Base-by-base conservation (phyloP, 2,329 filamentous ascomycete species). In the Hymenoscyphus fraxineus region DNA sequence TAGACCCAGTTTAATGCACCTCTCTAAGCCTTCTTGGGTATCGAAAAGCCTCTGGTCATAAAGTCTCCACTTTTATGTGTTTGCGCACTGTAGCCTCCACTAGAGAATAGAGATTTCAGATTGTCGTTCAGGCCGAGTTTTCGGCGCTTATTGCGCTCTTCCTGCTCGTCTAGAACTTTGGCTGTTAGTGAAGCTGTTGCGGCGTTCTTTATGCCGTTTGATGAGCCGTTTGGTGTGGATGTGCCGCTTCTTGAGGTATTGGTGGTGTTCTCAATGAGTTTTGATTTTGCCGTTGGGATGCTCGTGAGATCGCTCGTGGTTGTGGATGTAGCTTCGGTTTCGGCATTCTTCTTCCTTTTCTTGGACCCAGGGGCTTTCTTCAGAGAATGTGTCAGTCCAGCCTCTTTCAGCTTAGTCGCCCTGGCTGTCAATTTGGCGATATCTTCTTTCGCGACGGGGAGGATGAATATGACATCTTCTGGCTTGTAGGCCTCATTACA, bases 81-180 rank as follows among this genome's bases (percentile, higher is more conserved):
- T 15, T 77, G 75, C 16, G 76, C 73, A 56, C 77, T 77, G 58
- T 79, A 79, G 2, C 75, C 75, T 4, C 73, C 76, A 62, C 78
- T 80, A 0, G 80, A 80, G 69, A 85, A 86, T 15, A 86, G 75
- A 67, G 80, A 83, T 67, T 82, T 81, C 40, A 86, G 68, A 64
- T 83, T 85, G 31, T 84, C 82, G 71, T 81, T 86, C 64, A 82
- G 76, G 0, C 69, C 87, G 70, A 92, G 72, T 73, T 91, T 96
- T 66, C 91, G 82, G 69, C 88, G 81, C 78, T 94, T 97, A 69
- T 92, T 93, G 63, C 85, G 83, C 72, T 90, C 87, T 60, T 94
- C 90, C 75, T 97, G 92, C 73, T 98, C 94, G 31, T 90, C 89
- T 32, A 98, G 76, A 0, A 99, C 93, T 70, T 88, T 93, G 0